These are phyloP conservation scores for Penicillium cataractarum DNA, from an alignment of 495 filamentous ascomycete genomes.

Conservation along the genomic window DNA sequence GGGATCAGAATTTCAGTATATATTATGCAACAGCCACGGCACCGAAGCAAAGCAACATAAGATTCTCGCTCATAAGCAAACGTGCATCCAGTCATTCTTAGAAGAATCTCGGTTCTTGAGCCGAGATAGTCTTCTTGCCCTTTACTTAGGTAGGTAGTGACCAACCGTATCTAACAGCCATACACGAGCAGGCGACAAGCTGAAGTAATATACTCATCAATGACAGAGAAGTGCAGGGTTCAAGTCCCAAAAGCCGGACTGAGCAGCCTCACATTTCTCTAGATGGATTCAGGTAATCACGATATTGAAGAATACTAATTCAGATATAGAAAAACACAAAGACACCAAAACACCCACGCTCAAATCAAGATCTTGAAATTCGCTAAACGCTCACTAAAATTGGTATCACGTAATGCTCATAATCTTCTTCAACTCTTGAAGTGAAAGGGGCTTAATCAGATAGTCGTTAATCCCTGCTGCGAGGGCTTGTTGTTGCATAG, in stretches of 20 bases:
- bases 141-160: too few species aligned
- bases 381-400: slow-evolving; percentile 10
- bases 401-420: slow-evolving; percentile 39
- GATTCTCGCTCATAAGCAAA: too few species aligned
- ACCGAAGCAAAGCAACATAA: too few species aligned
- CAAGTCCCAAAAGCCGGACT: neutral
- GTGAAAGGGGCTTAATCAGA: slow-evolving; percentile 53
- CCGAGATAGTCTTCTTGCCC: too few species aligned
- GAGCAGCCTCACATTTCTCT: neutral
- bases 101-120: too few species aligned
- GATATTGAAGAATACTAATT: neutral
- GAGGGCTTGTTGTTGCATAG: slow-evolving; percentile 46
- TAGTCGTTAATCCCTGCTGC: slow-evolving; percentile 52
- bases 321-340: neutral
- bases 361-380: neutral
- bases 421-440: slow-evolving; percentile 43
- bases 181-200: too few species aligned
- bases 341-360: neutral
- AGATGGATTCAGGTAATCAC: neutral
- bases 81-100: too few species aligned
- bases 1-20: too few species aligned
- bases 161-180: too few species aligned
- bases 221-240: neutral
- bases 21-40: too few species aligned
- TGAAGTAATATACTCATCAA: neutral